Percentiles rank a stretch among this genome's conserved stretches.
Conservation (phyloP, 2,329 filamentous ascomycete species). For the Eutypa lata region DNA sequence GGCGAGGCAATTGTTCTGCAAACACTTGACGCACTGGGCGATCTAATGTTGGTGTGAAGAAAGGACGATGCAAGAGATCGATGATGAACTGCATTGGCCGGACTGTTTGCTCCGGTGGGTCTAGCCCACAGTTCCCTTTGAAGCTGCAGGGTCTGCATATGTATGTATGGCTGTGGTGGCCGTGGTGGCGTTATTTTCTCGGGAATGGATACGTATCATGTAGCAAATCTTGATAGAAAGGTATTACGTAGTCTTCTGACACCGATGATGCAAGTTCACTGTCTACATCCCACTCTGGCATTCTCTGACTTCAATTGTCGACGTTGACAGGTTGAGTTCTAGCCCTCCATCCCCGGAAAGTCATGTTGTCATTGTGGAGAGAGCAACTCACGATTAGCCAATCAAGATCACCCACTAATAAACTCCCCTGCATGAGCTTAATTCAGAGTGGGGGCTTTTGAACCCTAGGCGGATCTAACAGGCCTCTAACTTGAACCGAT, state of each 20-base stretch:
- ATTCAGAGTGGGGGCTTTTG: constrained; percentile 2
- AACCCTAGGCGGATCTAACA: constrained; percentile 6
- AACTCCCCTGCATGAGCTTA: constrained; percentile 13
- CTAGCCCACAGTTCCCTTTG: not conserved
- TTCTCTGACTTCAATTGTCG: not conserved
- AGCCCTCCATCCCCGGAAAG: constrained; percentile 13
- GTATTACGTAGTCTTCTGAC: not conserved
- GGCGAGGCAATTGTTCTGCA: no score
- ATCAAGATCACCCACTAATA: not conserved
- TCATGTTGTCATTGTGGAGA: constrained; percentile 19
- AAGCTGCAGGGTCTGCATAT: not conserved
- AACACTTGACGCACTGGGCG: no score
- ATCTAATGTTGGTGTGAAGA: no score
- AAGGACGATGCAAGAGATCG: not conserved
- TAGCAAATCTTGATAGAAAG: not conserved
- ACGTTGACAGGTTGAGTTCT: constrained; percentile 2
- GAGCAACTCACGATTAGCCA: constrained; percentile 3
- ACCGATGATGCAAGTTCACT: not conserved
- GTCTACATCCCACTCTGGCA: not conserved
- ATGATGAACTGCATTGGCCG: not conserved
- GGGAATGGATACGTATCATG: not conserved
- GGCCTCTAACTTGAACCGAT: constrained; percentile 2
- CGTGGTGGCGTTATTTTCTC: not conserved
- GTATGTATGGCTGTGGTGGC: not conserved
- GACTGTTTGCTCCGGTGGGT: not conserved